These are phyloP conservation scores for Marasmius sp. DNA, from an alignment of 1,284 basidiomycete species.

Conservation along the genomic window DNA sequence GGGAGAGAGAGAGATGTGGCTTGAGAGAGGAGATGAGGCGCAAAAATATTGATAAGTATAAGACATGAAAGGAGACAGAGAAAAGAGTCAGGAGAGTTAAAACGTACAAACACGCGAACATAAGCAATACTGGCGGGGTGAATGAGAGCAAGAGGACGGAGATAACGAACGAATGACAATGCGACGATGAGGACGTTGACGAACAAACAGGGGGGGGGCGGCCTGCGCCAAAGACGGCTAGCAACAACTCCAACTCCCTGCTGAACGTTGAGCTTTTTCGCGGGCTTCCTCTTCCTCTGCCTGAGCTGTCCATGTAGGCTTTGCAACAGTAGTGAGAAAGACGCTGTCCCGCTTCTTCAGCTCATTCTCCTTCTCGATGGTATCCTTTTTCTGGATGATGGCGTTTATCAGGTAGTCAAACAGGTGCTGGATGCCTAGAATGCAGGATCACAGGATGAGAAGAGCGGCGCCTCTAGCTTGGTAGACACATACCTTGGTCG, in stretches of 20 bases:
- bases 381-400: constrained; percentile 74
- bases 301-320: constrained; percentile 73
- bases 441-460: constrained; percentile 7
- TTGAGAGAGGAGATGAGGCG: constrained; percentile 12
- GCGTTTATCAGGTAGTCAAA: constrained; percentile 75
- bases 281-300: constrained; percentile 78
- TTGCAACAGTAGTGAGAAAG: constrained; percentile 57
- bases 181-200: constrained; percentile 27
- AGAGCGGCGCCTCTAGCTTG: constrained; percentile 7
- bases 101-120: constrained; percentile 8
- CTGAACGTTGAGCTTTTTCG: constrained; percentile 57
- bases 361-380: constrained; percentile 77
- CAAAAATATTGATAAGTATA: neutral
- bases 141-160: constrained; percentile 9
- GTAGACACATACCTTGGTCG: constrained; percentile 58
- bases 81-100: constrained; percentile 3
- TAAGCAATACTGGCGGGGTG: constrained; percentile 12
- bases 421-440: constrained; percentile 68
- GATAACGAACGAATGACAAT: constrained; percentile 17
- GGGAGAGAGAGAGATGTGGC: constrained; percentile 15
- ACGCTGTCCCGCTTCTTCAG: constrained; percentile 79
- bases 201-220: constrained; percentile 7
- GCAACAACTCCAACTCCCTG: constrained; percentile 68
- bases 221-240: constrained; percentile 34
- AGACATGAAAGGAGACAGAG: neutral